Base-by-base conservation (phyloP, 106 monocot genomes). In the Xerophyta viscosa region DNA sequence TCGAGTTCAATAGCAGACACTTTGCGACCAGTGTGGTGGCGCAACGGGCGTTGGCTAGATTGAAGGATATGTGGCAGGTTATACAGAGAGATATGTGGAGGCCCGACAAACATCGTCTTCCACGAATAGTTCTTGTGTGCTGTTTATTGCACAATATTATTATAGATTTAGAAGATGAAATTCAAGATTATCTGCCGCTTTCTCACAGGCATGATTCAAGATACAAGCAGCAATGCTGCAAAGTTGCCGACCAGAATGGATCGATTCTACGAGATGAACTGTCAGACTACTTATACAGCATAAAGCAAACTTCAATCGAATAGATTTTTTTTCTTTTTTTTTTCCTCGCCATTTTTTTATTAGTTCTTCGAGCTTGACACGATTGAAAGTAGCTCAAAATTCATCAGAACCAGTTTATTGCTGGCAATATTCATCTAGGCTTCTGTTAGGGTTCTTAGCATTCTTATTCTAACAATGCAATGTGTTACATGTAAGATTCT, bases 71-170 rank as follows among this genome's bases (percentile, higher is more conserved):
- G 71, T 96, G 94, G 88, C 61, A 56, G 66, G 76, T 96, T 15
- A n/a, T 96, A 31, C 75, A 79, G 14, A 88, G 88, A 13, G 94
- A 79, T 54, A 84, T 96, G 85, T 96, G 94, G 94, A 63, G 88
- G 50, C 88, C 94, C 1, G 94, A 96, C 37, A 88, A 82, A 75
- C 78, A 89, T 27, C 51, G 69, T 26, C 55, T 96, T 44, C 94
- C 94, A 1, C 71, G 94, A 54, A 96, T 96, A 24, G 82, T 96
- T 28, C 62, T 79, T 13, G 88, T 85, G 14, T 96, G 94, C 60
- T 88, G 84, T 30, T 70, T 96, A 61, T 73, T 96, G 21, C 84
- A 88, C 56, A 96, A 96, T 27, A 89, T 96, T 4, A 41, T 74
- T 20, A 85, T 96, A 17, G 94, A 96, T 50, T 24, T 68, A 31